phyloP scores from a whole-genome alignment of 441 rosid species.

The Syzygium malaccense region DNA sequence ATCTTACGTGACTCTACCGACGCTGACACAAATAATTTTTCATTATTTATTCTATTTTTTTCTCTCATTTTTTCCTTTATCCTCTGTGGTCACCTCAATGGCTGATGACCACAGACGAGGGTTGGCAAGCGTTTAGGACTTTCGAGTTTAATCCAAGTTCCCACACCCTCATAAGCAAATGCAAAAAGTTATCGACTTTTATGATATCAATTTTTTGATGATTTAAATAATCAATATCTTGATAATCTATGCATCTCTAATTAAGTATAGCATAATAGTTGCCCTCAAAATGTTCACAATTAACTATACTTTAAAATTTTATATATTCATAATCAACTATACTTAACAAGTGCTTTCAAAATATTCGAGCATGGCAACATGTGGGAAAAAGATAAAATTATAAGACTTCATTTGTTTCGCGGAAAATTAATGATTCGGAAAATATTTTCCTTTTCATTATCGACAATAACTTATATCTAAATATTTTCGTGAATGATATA shows the following conservation, averaged over 20 bases:
- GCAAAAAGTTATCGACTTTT: neutral
- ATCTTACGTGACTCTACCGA: too few species aligned
- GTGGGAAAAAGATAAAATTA: neutral
- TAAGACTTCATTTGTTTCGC: accelerated
- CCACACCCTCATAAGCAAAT: neutral
- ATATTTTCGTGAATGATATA: accelerated
- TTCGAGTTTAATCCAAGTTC: neutral
- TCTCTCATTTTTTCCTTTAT: too few species aligned
- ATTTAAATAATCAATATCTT: neutral
- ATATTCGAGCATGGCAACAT: neutral
- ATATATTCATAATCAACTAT: too few species aligned
- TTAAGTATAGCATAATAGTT: neutral
- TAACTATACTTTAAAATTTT: neutral
- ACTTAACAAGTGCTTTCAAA: too few species aligned
- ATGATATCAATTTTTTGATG: too few species aligned
- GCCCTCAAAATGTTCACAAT: neutral
- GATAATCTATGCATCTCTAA: neutral
- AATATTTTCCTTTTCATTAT: accelerated
- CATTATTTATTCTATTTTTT: too few species aligned
- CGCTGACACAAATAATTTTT: too few species aligned
- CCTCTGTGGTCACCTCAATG: too few species aligned
- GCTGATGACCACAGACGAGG: too few species aligned
- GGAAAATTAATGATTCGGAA: neutral
- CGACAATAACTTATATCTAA: neutral
- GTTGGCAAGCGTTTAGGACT: neutral